Evolutionary conservation across 139 green algal genomes (phyloP).

Genomic region (Ettlia oleoabundans): DNA sequence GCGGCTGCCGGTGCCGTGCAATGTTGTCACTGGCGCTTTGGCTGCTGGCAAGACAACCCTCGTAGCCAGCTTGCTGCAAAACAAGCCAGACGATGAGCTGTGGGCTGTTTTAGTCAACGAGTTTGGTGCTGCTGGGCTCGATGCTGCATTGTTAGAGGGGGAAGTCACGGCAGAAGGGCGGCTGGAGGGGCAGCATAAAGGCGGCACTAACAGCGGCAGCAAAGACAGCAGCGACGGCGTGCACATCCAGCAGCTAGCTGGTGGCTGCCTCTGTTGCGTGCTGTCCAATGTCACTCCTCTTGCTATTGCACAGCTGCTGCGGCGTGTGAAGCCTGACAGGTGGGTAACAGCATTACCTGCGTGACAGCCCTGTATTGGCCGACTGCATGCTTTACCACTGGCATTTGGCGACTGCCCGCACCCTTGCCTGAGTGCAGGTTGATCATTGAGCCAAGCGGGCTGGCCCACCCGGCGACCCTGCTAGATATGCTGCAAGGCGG

Average conservation of each 20-base stretch:
- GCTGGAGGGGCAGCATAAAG: too few species aligned
- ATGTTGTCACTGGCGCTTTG: slow-evolving; percentile 67
- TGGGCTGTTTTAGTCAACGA: slow-evolving; percentile 81
- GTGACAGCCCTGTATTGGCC: not conserved
- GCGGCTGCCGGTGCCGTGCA: slow-evolving; percentile 44
- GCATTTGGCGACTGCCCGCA: too few species aligned
- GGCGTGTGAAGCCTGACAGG: slow-evolving; percentile 62
- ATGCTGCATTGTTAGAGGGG: slow-evolving; percentile 60
- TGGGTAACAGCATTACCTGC: slow-evolving; percentile 45
- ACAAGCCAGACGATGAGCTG: slow-evolving; percentile 47
- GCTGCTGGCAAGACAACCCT: slow-evolving; percentile 73
- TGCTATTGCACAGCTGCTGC: slow-evolving; percentile 72
- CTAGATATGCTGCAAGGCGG: slow-evolving; percentile 58
- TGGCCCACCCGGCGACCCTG: slow-evolving; percentile 70
- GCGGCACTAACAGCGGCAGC: not conserved
- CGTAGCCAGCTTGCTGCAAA: slow-evolving; percentile 47
- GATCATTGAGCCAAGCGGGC: slow-evolving; percentile 62
- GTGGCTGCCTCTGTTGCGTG: slow-evolving; percentile 80
- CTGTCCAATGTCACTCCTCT: slow-evolving; percentile 56
- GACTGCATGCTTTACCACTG: too few species aligned
- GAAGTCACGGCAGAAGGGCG: not conserved
- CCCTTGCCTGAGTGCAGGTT: too few species aligned
- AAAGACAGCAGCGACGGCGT: not conserved
- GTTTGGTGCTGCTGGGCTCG: slow-evolving; percentile 70
- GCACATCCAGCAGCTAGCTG: slow-evolving; percentile 65